Evolutionary conservation across 2,329 filamentous ascomycete species (phyloP).

Genomic region (Diplodia corticola): DNA sequence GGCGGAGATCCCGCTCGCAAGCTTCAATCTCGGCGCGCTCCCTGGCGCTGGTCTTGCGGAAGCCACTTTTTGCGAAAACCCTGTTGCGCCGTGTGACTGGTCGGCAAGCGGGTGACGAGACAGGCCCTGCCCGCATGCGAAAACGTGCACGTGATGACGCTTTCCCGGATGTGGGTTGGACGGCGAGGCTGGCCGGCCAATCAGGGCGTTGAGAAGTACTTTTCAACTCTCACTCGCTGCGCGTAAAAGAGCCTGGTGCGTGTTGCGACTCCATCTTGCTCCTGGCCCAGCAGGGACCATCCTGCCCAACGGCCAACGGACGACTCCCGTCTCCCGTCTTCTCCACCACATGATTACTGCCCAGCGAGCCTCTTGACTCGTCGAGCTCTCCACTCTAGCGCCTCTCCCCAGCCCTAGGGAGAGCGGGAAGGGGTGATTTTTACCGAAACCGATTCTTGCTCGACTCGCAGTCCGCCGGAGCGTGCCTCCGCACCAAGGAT

Average conservation of each 20-base stretch:
- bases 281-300: conserved; percentile 14
- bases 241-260: conserved; percentile 10
- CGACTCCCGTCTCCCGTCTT: conserved; percentile 18
- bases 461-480: neutral
- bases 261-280: conserved; percentile 17
- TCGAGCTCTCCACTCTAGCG: neutral
- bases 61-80: conserved; percentile 9
- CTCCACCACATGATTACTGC: conserved; percentile 18
- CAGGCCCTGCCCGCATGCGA: neutral
- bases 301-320: conserved; percentile 21
- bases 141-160: neutral
- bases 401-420: neutral
- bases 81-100: conserved; percentile 16
- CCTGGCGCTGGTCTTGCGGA: conserved; percentile 15
- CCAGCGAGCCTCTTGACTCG: conserved; percentile 11
- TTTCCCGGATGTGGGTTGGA: neutral
- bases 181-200: neutral
- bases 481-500: conserved; percentile 8
- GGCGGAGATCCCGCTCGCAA: conserved; percentile 18
- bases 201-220: neutral
- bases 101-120: conserved; percentile 16
- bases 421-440: conserved; percentile 4
- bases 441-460: conserved; percentile 5
- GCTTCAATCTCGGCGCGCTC: conserved; percentile 8
- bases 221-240: conserved; percentile 14